Base-by-base conservation (phyloP, 2,329 filamentous ascomycete species). In the Arachnopeziza araneosa region DNA sequence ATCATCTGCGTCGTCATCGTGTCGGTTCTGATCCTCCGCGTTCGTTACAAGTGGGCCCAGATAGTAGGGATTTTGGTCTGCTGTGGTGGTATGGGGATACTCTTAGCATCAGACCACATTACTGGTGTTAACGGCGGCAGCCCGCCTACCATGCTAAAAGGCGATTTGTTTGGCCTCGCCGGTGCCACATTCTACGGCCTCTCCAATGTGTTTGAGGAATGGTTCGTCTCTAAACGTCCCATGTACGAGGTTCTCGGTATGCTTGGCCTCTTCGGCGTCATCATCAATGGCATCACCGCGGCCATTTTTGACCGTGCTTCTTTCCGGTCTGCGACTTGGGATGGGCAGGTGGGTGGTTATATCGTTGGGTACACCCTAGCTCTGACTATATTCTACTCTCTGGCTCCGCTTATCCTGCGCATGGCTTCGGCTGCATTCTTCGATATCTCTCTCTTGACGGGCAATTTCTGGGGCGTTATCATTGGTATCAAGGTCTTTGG, bases 391-490 rank as follows among this genome's bases (percentile, higher is more conserved):
- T 99, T 99, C 77, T 99, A 99, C 79, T 86, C 87, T 8, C 79
- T 95, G 2, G 92, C 90, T 0, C 95, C 95, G 0, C 77, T 98
- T 58, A 82, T 99, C 64, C 87, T 98, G 76, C 90, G 95, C 66
- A 89, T 98, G 78, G 89, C 89, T 26, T 90, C 85, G 19, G 95
- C 95, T 2, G 93, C 93, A 22, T 97, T 99, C 77, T 96, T 97
- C 80, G 96, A 99, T 75, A 96, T 98, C 70, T 93, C 89, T 8
- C 79, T 99, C 66, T 80, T 99, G 62, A 98, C 95, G 1, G 91
- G 87, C 68, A 97, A 96, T 77, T 98, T 98, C 78, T 99, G 95
- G 95, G 93, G 92, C 66, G 89, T 96, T 63, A 89, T 96, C 67
- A 93, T 99, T 68, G 95, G 95, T 55, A 85, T 96, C 67, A 83